Percentiles rank a stretch among this genome's conserved stretches.
Conservation (phyloP, 2,329 filamentous ascomycete species). For the Colletotrichum aenigma region DNA sequence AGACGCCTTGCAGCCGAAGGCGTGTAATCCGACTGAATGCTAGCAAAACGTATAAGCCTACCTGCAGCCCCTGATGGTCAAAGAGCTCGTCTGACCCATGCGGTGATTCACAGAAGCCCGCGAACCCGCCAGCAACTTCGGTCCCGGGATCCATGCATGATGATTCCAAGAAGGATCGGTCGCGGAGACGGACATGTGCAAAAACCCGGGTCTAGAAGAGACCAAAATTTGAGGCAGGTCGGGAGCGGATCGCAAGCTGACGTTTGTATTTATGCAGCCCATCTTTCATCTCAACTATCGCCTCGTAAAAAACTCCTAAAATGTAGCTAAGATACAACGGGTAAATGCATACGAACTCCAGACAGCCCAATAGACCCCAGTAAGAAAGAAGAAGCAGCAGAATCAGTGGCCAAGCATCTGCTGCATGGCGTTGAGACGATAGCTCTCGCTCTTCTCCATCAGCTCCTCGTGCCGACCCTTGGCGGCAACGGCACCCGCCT, state of each 20-base stretch:
- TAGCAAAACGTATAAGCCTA: background rate
- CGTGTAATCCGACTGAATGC: background rate
- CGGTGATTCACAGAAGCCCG: background rate
- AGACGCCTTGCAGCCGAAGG: background rate
- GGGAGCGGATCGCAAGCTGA: background rate
- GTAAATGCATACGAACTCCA: background rate
- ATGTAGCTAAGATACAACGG: background rate
- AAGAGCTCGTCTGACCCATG: background rate
- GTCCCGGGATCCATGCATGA: background rate
- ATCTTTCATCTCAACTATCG: background rate
- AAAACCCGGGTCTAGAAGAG: background rate
- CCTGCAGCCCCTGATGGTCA: constrained; percentile 1
- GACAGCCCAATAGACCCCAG: background rate
- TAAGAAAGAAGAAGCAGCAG: background rate
- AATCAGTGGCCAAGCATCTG: constrained; percentile 45
- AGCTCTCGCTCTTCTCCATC: constrained; percentile 55
- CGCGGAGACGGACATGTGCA: background rate
- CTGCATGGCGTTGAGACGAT: constrained; percentile 55
- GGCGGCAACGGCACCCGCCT: constrained; percentile 57
- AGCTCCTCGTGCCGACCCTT: constrained; percentile 58
- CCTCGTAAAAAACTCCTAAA: background rate
- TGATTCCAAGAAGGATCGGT: background rate
- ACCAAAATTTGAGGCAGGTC: background rate
- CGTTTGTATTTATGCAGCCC: background rate
- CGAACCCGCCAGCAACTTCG: background rate